Base-by-base conservation (phyloP, 2,329 filamentous ascomycete species). In the Colletotrichum lini region DNA sequence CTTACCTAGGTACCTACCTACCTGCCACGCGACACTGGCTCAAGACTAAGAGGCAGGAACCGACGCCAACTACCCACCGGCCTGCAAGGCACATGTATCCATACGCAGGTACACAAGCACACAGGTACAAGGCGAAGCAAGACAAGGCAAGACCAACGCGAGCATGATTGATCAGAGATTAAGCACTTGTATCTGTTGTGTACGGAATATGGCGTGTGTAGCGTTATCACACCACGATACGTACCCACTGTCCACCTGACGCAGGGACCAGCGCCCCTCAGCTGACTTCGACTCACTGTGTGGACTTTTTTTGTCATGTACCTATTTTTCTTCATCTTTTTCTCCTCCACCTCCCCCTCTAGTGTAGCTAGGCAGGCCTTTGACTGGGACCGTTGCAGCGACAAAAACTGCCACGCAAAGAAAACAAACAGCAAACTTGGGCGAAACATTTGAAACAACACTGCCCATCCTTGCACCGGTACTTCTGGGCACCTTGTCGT, bases 401-500 rank as follows among this genome's bases (percentile, higher is more conserved):
- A 71, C 52, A 58, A 30, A 30, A 30, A 68, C 45, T 57, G 38
- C 23, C 38, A 62, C n/a, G n/a, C 12, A 40, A 67, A 67, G 59
- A 44, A 61, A 53, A 62, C 38, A 63, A 69, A 30, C 63, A 64
- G 42, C 49, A 71, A 42, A 30, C 38, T 68, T 49, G 50, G 6
- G 13, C 42, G 45, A 63, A 71, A 68, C 64, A 44, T 63, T 35
- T 23, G 54, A 45, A 53, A 63, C 26, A 71, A 58, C 30, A 72
- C 21, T 47, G 21, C 40, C 40, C 65, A 72, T 63, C 69, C 65
- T 23, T 52, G 69, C 54, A 40, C 35, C 65, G 59, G 53, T 26
- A 72, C 59, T 64, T 59, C 57, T 47, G 52, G 18, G 18, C 65
- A 23, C 65, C 53, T 68, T 52, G 52, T 67, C 26, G 21, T 30